Evolutionary conservation across 169 alveolate genomes (phyloP).

Genomic region (Eimeria tenella): DNA sequence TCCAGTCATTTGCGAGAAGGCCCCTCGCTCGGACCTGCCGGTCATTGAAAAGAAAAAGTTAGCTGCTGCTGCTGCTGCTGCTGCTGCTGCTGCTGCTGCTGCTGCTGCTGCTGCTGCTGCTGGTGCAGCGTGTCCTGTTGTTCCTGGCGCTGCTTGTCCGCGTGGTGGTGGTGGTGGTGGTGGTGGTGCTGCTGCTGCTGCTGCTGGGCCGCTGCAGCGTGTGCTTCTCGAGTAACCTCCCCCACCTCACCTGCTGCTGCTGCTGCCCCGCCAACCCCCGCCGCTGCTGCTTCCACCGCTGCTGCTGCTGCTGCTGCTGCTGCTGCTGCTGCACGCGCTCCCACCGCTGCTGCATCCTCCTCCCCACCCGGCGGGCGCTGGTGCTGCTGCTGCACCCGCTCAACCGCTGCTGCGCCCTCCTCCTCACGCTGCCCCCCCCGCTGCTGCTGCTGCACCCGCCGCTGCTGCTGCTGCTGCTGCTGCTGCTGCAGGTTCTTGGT

Average conservation of each 20-base stretch:
- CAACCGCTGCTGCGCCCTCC: no score
- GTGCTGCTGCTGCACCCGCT: background rate
- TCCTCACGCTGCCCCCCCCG: background rate
- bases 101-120: conserved; percentile 27
- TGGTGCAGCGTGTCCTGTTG: conserved; percentile 8
- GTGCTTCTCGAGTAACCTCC: background rate
- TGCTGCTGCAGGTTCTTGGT: conserved; percentile 82
- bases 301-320: conserved; percentile 33
- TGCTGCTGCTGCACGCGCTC: background rate
- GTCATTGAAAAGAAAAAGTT: conserved; percentile 83
- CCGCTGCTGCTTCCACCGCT: background rate
- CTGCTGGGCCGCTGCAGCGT: no score
- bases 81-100: conserved; percentile 14
- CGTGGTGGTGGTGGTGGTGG: background rate
- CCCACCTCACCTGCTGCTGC: background rate
- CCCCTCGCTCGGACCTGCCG: conserved; percentile 82
- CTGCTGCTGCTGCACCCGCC: background rate
- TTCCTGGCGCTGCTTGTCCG: no score
- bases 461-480: conserved; percentile 5
- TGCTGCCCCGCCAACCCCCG: no score
- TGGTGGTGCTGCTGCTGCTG: background rate
- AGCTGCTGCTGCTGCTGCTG: background rate
- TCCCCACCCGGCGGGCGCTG: no score
- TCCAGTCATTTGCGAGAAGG: conserved; percentile 91
- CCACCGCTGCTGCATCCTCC: background rate